These are phyloP conservation scores for Pyronema omphalodes DNA, from an alignment of 495 filamentous ascomycete species.

Conservation along the genomic window DNA sequence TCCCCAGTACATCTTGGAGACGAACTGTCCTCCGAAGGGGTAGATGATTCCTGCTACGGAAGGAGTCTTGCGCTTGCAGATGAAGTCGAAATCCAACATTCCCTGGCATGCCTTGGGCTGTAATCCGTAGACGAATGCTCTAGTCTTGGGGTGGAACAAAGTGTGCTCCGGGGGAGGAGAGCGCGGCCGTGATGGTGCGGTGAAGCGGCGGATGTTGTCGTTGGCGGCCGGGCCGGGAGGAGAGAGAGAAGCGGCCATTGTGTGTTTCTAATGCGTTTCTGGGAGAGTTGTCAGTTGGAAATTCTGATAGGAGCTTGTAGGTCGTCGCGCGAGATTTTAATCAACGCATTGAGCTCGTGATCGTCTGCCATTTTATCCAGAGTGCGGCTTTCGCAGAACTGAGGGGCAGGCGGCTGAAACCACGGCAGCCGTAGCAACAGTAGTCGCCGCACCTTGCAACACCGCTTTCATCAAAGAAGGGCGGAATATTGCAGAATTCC, in stretches of 20 bases:
- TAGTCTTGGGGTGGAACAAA: slow-evolving; percentile 95
- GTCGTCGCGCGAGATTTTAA: no score
- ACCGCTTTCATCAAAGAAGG: no score
- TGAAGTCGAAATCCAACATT: slow-evolving; percentile 99
- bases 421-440: no score
- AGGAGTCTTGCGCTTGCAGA: slow-evolving; percentile 92
- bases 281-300: not conserved
- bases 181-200: slow-evolving; percentile 75
- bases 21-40: slow-evolving; percentile 98
- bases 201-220: slow-evolving; percentile 96
- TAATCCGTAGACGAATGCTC: slow-evolving; percentile 98
- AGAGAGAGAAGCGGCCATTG: slow-evolving; percentile 18
- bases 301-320: not conserved
- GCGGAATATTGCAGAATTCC: no score
- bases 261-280: not conserved
- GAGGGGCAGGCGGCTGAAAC: no score
- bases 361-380: no score
- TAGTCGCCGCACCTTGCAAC: no score
- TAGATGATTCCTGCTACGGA: slow-evolving; percentile 99
- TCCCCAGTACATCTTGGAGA: slow-evolving; percentile 99
- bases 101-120: slow-evolving; percentile 96
- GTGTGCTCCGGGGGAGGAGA: slow-evolving; percentile 69
- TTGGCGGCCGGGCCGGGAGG: slow-evolving; percentile 44
- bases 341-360: no score
- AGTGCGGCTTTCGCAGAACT: no score